Evolutionary conservation across 140 eudicot genomes (phyloP).

Genomic region (Stevia rebaudiana): DNA sequence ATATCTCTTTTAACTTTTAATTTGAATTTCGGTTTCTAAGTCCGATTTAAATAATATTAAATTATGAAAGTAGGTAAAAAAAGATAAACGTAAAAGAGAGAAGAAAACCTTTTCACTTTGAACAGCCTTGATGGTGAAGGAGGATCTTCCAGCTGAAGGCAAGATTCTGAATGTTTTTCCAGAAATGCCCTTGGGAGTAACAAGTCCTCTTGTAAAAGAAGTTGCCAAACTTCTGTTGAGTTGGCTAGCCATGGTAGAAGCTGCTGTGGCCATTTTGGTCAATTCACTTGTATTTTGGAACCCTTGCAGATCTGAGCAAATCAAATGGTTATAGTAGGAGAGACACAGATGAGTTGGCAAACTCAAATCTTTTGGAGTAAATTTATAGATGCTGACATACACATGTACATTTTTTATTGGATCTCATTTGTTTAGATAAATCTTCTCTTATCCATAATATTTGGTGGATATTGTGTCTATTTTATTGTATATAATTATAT

Average conservation of each 20-base stretch:
- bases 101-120: slow-evolving; percentile 65
- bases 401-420: slow-evolving; percentile 25
- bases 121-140: slow-evolving; percentile 64
- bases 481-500: background rate
- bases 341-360: slow-evolving; percentile 26
- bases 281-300: slow-evolving; percentile 10
- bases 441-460: slow-evolving; percentile 27
- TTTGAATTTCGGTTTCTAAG: too few relatives aligned
- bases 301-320: slow-evolving; percentile 5
- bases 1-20: too few relatives aligned
- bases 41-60: too few relatives aligned
- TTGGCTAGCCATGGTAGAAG: slow-evolving; percentile 83
- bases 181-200: slow-evolving; percentile 66
- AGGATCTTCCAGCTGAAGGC: slow-evolving; percentile 38
- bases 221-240: slow-evolving; percentile 57
- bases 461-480: slow-evolving; percentile 3
- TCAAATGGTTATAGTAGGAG: slow-evolving; percentile 28
- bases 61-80: too few relatives aligned
- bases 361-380: slow-evolving; percentile 14
- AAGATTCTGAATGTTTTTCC: slow-evolving; percentile 52
- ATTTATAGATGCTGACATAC: slow-evolving; percentile 22
- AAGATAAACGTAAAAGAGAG: background rate
- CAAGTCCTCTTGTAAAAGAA: slow-evolving; percentile 33
- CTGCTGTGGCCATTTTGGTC: slow-evolving; percentile 30
- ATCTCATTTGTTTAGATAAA: slow-evolving; percentile 17